A percentile compares a stretch with the other conserved stretches of the same genome.
Evolutionary conservation across 495 filamentous ascomycete genomes (phyloP).

Genomic region (Neurospora tetraspora): DNA sequence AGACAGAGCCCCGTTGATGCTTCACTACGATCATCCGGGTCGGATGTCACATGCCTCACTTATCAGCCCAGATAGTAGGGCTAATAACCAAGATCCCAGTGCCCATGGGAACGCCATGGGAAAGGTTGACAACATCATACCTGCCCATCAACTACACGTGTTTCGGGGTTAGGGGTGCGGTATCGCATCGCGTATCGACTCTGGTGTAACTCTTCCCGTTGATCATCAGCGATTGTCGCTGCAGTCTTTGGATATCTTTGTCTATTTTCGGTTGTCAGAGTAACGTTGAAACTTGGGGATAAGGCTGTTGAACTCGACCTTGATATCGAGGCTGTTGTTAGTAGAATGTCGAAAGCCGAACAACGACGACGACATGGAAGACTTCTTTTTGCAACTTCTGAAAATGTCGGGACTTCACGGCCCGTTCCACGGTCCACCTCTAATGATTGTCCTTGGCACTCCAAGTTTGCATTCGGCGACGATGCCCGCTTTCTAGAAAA

Average conservation of each 20-base stretch:
- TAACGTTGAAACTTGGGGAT: background rate
- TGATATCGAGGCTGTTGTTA: background rate
- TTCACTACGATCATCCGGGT: background rate
- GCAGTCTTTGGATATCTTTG: background rate
- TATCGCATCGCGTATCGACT: background rate
- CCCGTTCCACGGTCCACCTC: background rate
- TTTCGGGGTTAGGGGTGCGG: background rate
- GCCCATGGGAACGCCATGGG: background rate
- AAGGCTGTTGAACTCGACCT: background rate
- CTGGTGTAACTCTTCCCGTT: background rate
- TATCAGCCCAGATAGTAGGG: background rate
- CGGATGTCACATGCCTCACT: background rate
- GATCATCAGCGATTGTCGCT: background rate
- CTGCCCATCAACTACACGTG: background rate
- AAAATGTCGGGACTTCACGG: background rate
- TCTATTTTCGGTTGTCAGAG: background rate
- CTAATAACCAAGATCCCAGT: background rate
- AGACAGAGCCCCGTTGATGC: background rate
- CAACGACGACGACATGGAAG: background rate
- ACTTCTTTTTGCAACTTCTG: background rate
- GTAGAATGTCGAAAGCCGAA: background rate
- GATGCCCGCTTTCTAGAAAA: background rate
- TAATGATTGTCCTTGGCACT: background rate
- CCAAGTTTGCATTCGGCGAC: background rate
- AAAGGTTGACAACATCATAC: background rate